phyloP scores from a whole-genome alignment of 108 stramenopile genomes.

The Nannochloropsis gaditana region DNA sequence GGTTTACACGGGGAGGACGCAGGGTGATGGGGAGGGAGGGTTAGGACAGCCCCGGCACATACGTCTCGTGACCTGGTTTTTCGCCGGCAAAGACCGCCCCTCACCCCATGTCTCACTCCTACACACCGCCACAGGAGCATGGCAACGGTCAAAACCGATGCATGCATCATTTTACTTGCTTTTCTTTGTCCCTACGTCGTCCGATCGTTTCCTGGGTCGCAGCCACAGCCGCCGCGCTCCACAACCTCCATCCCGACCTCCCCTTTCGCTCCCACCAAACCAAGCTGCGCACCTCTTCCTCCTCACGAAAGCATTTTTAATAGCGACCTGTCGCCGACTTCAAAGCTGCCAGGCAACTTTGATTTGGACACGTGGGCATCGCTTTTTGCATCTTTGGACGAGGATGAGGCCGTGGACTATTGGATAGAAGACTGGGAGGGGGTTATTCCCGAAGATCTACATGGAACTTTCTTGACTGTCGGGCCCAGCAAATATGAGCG shows the following conservation, averaged over 20 bases:
- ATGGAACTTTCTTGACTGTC: not conserved
- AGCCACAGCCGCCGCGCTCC: not conserved
- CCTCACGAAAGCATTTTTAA: not conserved
- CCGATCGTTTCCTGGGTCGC: not conserved
- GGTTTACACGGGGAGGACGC: too few species aligned
- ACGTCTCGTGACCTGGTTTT: too few species aligned
- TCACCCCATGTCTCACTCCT: too few species aligned
- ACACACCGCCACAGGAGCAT: too few species aligned
- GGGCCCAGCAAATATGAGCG: conserved; percentile 17
- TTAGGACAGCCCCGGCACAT: too few species aligned
- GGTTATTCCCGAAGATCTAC: not conserved
- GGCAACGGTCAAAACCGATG: too few species aligned
- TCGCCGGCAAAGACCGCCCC: too few species aligned
- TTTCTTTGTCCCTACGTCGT: not conserved
- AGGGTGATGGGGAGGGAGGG: too few species aligned
- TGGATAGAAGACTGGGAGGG: conserved; percentile 6
- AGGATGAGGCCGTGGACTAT: not conserved
- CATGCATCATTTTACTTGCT: not conserved
- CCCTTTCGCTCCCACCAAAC: not conserved
- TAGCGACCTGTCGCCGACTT: not conserved
- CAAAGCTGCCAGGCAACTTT: not conserved
- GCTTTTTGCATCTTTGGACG: not conserved
- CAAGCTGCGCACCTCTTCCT: not conserved
- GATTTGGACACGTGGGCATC: conserved; percentile 7
- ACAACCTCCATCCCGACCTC: conserved; percentile 1